These are phyloP conservation scores for Zygosaccharomyces sapae DNA, from an alignment of 1,139 yeast species.

Conservation along the genomic window DNA sequence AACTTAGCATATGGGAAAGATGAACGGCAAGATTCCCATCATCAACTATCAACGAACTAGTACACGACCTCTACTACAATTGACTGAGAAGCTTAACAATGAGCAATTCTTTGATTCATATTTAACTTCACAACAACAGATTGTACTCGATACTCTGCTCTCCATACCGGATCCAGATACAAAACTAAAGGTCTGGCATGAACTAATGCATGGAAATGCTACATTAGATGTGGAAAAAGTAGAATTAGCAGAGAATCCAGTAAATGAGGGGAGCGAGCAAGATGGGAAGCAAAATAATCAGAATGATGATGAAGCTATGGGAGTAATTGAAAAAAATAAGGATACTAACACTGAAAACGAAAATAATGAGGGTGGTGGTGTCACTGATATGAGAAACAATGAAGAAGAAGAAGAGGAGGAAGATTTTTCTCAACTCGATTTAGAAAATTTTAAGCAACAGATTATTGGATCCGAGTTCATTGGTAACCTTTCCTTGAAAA, in stretches of 20 bases:
- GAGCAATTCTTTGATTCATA: slow-evolving; percentile 54
- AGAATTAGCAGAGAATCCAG: slow-evolving; percentile 10
- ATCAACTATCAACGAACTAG: slow-evolving; percentile 31
- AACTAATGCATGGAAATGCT: slow-evolving; percentile 53
- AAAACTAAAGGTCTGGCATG: slow-evolving; percentile 47
- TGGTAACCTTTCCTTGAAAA: slow-evolving; percentile 55
- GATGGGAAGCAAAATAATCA: slow-evolving; percentile 10
- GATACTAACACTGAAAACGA: slow-evolving; percentile 14
- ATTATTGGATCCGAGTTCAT: slow-evolving; percentile 51
- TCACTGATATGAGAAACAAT: slow-evolving; percentile 22
- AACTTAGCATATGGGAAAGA: slow-evolving; percentile 2
- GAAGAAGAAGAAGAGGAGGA: slow-evolving; percentile 22
- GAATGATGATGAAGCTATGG: slow-evolving; percentile 12
- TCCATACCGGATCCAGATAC: slow-evolving; percentile 25
- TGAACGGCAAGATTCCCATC: slow-evolving; percentile 22
- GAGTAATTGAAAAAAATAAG: slow-evolving; percentile 10
- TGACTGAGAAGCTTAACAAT: slow-evolving; percentile 48
- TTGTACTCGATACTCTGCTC: slow-evolving; percentile 48
- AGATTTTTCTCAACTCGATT: slow-evolving; percentile 32
- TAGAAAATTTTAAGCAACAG: slow-evolving; percentile 38
- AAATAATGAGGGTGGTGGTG: slow-evolving; percentile 17
- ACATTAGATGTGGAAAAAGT: slow-evolving; percentile 37
- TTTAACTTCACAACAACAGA: slow-evolving; percentile 56
- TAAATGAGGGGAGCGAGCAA: slow-evolving; percentile 15
- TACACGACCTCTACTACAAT: slow-evolving; percentile 38